Evolutionary conservation across 148 eudicot genomes (phyloP).

Genomic region (Agrostemma githago): DNA sequence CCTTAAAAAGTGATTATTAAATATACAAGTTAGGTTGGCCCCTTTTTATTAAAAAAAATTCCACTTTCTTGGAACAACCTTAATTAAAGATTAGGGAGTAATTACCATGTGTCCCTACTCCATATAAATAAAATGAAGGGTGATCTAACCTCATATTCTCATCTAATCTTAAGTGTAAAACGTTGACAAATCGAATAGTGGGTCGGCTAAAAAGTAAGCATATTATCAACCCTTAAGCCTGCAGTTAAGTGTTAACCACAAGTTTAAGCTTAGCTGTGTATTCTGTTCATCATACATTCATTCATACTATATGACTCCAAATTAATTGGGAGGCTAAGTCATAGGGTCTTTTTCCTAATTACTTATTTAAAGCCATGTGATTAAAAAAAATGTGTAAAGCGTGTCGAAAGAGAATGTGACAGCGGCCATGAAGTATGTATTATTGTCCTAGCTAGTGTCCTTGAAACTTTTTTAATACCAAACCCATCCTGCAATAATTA

Average conservation of each 20-base stretch:
- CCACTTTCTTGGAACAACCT: not conserved
- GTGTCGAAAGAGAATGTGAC: not conserved
- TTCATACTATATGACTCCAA: not conserved
- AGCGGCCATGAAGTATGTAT: not conserved
- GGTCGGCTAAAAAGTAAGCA: not conserved
- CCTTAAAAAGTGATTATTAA: not conserved
- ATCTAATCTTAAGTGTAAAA: conserved; percentile 2
- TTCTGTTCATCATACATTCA: not conserved
- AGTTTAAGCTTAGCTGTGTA: not conserved
- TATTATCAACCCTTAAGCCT: not conserved
- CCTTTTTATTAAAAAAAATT: not conserved
- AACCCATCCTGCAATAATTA: not conserved
- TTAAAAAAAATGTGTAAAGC: not conserved
- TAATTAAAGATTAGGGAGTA: not conserved
- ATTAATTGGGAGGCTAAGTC: not conserved
- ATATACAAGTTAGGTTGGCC: not conserved
- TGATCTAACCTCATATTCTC: not conserved
- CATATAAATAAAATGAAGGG: not conserved
- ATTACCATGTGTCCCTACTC: not conserved
- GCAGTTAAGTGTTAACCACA: conserved; percentile 5
- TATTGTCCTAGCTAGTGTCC: not conserved
- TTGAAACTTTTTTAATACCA: not conserved
- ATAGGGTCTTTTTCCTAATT: not conserved
- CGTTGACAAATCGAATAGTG: not conserved
- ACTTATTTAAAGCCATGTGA: not conserved